Evolutionary conservation across 805 yeast genomes (phyloP), one percentile per base, ranked within the genome.

Genomic region (Hanseniaspora lachancei): DNA sequence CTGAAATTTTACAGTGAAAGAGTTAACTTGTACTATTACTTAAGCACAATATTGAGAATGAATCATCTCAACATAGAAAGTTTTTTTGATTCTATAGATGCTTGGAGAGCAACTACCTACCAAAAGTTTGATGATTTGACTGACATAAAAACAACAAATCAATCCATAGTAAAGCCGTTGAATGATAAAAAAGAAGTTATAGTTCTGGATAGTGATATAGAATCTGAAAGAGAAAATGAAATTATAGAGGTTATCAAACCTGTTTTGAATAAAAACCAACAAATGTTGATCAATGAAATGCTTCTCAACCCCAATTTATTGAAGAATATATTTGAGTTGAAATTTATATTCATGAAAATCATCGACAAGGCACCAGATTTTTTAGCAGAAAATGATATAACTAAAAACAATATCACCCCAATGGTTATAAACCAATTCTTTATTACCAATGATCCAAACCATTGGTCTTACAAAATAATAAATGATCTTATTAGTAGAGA

Each of bases 1-100:
- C 58, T 70, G 23, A 66, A 72, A 34, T 84, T 81, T 61, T 79
- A 80, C 57, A 64, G 70, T 42, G 80, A 81, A 3, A 73, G 81
- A 61, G 74, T 79, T 15, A 67, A 68, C 23, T 66, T 83, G 55
- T 68, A 79, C 48, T 70, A 75, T 51, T 77, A 75, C 40, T 81
- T 84, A 62, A 71, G 79, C 2, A 63, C 73, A 5, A 70, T 73
- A 32, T 71, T 86, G 63, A 71, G 72, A 13, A 71, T 80, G 1
- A 68, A 72, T 2, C 76, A 77, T 72, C 73, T 72, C 48, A 66
- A 69, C 57, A 69, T 70, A 3, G 60, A 65, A 10, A 62, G 63
- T 44, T 70, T 70, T 59, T 64, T 64, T 57, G 65, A 67, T 42
- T 64, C 67, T 42, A 70, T 70, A 3, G 65, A 68, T 32, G 58